Evolutionary conservation across 176 grass and related monocot genomes (phyloP).

Genomic region (Musa acuminata): DNA sequence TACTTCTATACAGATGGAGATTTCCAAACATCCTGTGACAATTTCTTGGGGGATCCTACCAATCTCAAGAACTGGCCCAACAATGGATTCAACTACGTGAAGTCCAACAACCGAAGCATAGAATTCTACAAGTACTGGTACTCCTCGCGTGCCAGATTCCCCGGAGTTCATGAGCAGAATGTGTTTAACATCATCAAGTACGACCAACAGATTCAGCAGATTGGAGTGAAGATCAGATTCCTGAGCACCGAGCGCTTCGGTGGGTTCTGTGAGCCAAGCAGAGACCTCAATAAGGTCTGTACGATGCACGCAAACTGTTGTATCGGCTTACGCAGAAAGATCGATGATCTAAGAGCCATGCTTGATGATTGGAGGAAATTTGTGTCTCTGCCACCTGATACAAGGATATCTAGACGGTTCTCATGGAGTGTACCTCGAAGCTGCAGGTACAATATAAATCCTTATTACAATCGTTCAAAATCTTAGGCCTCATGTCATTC

Average conservation of each 20-base stretch:
- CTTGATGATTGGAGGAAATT: slow-evolving; percentile 64
- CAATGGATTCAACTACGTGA: slow-evolving; percentile 57
- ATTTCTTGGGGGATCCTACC: slow-evolving; percentile 48
- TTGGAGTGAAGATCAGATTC: slow-evolving; percentile 52
- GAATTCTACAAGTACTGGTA: slow-evolving; percentile 69
- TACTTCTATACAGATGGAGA: slow-evolving; percentile 64
- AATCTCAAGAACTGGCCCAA: slow-evolving; percentile 50
- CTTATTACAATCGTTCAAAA: too few species aligned
- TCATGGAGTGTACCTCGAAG: slow-evolving; percentile 3
- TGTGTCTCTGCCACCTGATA: slow-evolving; percentile 24
- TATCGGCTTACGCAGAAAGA: slow-evolving; percentile 49
- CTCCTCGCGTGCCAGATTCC: slow-evolving; percentile 26
- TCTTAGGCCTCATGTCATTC: too few species aligned
- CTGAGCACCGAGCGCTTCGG: slow-evolving; percentile 60
- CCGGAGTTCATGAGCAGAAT: slow-evolving; percentile 53
- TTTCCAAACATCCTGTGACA: slow-evolving; percentile 52
- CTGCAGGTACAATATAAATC: not conserved
- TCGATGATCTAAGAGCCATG: slow-evolving; percentile 40
- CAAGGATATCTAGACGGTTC: not conserved
- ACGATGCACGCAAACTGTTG: slow-evolving; percentile 91
- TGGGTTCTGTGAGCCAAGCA: slow-evolving; percentile 64
- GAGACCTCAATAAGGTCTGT: slow-evolving; percentile 49
- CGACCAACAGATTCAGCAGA: not conserved
- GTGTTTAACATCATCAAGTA: slow-evolving; percentile 34
- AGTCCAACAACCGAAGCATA: too few species aligned